A percentile compares a stretch with the other conserved stretches of the same genome.
Conservation (phyloP, 495 filamentous ascomycete genomes). For the Tetracladium marchalianum region DNA sequence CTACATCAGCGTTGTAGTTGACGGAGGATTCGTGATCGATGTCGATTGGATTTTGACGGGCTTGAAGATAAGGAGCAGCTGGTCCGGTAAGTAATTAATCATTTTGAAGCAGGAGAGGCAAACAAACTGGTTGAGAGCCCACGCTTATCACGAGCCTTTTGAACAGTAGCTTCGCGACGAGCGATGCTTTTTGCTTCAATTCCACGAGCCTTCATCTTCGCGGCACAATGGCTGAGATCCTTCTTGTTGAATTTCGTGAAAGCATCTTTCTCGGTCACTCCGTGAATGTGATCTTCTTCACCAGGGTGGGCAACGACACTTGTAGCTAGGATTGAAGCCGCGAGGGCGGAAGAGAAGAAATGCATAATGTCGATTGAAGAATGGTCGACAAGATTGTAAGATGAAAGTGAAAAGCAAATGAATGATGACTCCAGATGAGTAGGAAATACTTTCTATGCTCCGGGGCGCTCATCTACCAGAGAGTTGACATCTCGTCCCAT, state of each 20-base stretch:
- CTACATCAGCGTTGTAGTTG: slow-evolving; percentile 14
- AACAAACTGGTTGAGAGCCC: slow-evolving; percentile 8
- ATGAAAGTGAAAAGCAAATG: too few species aligned
- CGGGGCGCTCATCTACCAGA: too few species aligned
- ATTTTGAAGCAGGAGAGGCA: background rate
- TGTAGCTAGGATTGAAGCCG: background rate
- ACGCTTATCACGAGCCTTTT: slow-evolving; percentile 25
- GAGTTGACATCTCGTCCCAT: too few species aligned
- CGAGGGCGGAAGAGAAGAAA: too few species aligned
- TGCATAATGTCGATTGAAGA: too few species aligned
- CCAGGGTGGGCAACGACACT: slow-evolving; percentile 28
- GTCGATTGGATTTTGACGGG: slow-evolving; percentile 24
- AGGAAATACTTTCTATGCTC: too few species aligned
- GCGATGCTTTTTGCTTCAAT: slow-evolving; percentile 25
- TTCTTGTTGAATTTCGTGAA: slow-evolving; percentile 27
- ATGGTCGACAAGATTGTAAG: too few species aligned
- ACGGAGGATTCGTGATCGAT: slow-evolving; percentile 28
- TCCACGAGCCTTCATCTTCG: slow-evolving; percentile 29
- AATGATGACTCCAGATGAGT: too few species aligned
- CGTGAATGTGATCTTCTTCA: slow-evolving; percentile 31
- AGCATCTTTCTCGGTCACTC: slow-evolving; percentile 30
- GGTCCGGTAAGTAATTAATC: too few species aligned
- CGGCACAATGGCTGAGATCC: slow-evolving; percentile 29
- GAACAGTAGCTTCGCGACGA: slow-evolving; percentile 24
- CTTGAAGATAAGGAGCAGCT: slow-evolving; percentile 22